Evolutionary conservation across 257 asterid species (phyloP).

Genomic region (Striga asiatica): DNA sequence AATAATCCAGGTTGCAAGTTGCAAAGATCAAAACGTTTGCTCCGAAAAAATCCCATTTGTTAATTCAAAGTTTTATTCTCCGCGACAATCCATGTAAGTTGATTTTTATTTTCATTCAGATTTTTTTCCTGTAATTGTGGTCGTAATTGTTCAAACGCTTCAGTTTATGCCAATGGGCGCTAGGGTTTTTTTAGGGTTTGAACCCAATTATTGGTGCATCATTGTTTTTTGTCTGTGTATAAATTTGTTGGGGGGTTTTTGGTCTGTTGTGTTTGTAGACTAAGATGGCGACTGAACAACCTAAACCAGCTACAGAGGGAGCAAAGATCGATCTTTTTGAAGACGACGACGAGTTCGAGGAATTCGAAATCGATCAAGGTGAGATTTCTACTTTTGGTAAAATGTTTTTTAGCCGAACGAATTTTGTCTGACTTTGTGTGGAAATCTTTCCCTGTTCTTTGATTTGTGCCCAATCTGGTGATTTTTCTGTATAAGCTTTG

Average conservation of each 20-base stretch:
- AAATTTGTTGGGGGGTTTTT: not conserved
- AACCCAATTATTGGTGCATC: not conserved
- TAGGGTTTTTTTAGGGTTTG: slow-evolving; percentile 15
- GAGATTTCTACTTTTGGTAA: not conserved
- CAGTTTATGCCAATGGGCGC: not conserved
- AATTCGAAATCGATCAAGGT: slow-evolving; percentile 66
- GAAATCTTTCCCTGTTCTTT: not conserved
- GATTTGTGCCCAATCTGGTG: not conserved
- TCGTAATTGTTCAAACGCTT: not conserved
- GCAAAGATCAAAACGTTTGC: not conserved
- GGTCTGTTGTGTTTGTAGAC: not conserved
- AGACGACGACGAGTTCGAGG: slow-evolving; percentile 84
- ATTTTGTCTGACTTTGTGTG: not conserved
- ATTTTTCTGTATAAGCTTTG: not conserved
- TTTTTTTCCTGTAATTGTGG: not conserved
- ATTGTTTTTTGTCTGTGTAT: not conserved
- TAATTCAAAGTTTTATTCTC: not conserved
- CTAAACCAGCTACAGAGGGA: slow-evolving; percentile 52
- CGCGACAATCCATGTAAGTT: slow-evolving; percentile 8
- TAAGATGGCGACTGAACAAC: slow-evolving; percentile 55
- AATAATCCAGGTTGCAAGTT: not conserved
- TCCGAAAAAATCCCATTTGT: no score
- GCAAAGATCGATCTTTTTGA: slow-evolving; percentile 64
- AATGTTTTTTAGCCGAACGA: not conserved
- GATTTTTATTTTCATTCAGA: not conserved